phyloP scores from a whole-genome alignment of 2,329 filamentous ascomycete species.

The Cladobotryum protrusum region DNA sequence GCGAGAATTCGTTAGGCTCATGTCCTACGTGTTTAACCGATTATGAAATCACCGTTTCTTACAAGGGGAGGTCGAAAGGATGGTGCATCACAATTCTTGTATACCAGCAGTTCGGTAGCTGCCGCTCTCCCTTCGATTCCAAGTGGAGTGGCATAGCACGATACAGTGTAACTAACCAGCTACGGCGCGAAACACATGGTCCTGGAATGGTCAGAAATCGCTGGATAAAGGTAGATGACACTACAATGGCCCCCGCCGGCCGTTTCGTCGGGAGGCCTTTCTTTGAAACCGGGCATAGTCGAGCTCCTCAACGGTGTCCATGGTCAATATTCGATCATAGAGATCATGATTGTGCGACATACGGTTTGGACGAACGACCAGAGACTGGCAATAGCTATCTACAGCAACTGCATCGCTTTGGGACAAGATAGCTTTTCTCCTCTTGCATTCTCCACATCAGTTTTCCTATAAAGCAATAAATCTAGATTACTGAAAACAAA shows the following conservation, averaged over 20 bases:
- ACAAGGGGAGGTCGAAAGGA: neutral
- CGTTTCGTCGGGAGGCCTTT: neutral
- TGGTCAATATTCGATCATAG: neutral
- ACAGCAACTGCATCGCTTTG: no score
- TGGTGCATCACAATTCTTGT: neutral
- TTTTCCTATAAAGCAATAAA: no score
- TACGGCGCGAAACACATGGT: neutral
- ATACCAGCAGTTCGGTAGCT: neutral
- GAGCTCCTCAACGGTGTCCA: neutral
- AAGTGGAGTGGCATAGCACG: neutral
- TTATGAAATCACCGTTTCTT: neutral
- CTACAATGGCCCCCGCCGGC: neutral
- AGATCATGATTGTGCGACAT: neutral
- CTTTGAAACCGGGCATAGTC: neutral
- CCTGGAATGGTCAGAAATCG: neutral
- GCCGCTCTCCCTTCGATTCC: neutral
- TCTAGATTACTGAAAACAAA: no score
- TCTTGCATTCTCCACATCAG: no score
- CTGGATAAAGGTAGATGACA: neutral
- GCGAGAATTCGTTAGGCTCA: neutral
- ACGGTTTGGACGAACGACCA: neutral
- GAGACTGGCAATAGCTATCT: no score
- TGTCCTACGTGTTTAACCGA: neutral
- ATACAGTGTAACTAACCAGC: neutral
- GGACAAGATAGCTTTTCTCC: no score